These are phyloP conservation scores for Malania oleifera DNA, from an alignment of 164 flowering plant species.

Conservation along the genomic window DNA sequence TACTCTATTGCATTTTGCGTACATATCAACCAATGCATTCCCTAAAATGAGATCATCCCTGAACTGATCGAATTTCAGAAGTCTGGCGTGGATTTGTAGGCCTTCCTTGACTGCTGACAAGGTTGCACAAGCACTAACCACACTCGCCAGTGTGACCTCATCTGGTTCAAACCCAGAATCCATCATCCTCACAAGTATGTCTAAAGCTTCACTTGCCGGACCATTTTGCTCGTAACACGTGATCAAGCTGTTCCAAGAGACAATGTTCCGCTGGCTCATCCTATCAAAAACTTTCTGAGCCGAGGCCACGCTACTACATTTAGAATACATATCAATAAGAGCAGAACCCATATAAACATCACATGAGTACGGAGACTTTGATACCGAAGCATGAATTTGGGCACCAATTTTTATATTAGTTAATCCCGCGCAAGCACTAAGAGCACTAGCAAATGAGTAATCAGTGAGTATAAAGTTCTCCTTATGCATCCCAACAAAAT, in stretches of 20 bases:
- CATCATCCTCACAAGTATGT: slow-evolving; percentile 47
- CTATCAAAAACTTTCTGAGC: slow-evolving; percentile 45
- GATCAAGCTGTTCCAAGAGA: slow-evolving; percentile 71
- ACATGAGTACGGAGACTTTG: slow-evolving; percentile 26
- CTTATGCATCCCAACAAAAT: slow-evolving; percentile 38
- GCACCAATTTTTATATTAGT: slow-evolving; percentile 36
- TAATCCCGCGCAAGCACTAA: slow-evolving; percentile 55
- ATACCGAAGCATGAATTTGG: slow-evolving; percentile 45
- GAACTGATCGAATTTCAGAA: slow-evolving; percentile 35
- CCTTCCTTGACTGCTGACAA: slow-evolving; percentile 45
- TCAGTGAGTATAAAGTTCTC: slow-evolving; percentile 42
- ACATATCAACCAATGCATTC: slow-evolving; percentile 74
- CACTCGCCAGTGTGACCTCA: slow-evolving; percentile 65
- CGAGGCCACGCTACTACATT: slow-evolving; percentile 41
- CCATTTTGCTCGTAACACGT: slow-evolving; percentile 76
- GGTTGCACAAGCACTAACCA: slow-evolving; percentile 64
- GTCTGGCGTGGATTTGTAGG: slow-evolving; percentile 43
- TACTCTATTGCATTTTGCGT: slow-evolving; percentile 50
- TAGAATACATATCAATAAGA: slow-evolving; percentile 61
- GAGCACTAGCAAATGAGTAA: slow-evolving; percentile 52
- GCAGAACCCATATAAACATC: slow-evolving; percentile 64
- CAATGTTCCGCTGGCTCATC: slow-evolving; percentile 41
- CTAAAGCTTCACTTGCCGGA: slow-evolving; percentile 45
- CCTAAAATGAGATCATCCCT: slow-evolving; percentile 51
- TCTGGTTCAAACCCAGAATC: slow-evolving; percentile 42